Base-by-base conservation (phyloP, 768 basidiomycete genomes). In the Crassisporium funariophilum region DNA sequence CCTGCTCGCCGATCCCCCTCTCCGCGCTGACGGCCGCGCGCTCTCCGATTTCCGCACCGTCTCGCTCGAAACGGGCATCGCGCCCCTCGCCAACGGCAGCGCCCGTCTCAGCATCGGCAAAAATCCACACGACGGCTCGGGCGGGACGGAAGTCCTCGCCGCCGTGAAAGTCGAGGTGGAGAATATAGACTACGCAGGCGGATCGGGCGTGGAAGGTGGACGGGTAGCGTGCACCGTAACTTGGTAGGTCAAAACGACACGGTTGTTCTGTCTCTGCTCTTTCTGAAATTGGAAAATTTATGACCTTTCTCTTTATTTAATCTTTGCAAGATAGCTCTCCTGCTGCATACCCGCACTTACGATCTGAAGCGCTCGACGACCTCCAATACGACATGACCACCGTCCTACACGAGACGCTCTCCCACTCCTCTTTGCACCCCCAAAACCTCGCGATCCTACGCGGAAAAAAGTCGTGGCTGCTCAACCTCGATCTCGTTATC, bases 41-140 rank as follows among this genome's bases (percentile, higher is more conserved):
- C 71, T 87, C 0, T 64, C 74, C 25, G 84, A 88, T 52, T 93
- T 79, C 56, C 76, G 92, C 21, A 67, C 77, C 0, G 75, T 94
- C 16, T 71, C 80, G 6, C 78, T 95, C 21, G 84, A 90, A 66
- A 89, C 88, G 0, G 88, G 86, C 16, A 77, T 88, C 1, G 82
- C 83, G 12, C 88, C 90, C 4, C 76, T 91, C 4, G 86, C 91
- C 15, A 92, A 94, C 49, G 92, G 92, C 5, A 92, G 90, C 52
- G 89, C 89, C 4, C 77, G 79, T 17, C 69, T 92, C 6, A 80
- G 72, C 53, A 78, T 93, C n/a, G 91, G 90, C 1, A 71, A 73
- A 52, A 71, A 69, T 49, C 68, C 75, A 19, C 70, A 71, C 35
- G 74, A 78, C 35, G 77, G 76, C 8, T 79, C 78, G 1, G 82